Conservation (phyloP, 768 basidiomycete species). For the Termitomyces sp. region DNA sequence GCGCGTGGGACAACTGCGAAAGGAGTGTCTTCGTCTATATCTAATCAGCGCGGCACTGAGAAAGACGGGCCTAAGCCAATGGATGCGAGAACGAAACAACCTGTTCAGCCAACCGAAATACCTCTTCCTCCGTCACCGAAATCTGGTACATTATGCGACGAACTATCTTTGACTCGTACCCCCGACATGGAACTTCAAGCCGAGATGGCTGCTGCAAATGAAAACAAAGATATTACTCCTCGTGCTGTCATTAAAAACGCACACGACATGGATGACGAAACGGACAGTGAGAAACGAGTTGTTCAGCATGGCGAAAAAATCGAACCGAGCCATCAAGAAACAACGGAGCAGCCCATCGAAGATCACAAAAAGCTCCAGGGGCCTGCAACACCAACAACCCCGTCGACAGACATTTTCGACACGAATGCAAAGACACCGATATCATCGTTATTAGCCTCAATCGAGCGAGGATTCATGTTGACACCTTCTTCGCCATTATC, state of each 20-base stretch:
- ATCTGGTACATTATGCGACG: neutral
- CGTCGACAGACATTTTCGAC: neutral
- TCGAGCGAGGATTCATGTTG: constrained; percentile 63
- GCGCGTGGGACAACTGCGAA: constrained; percentile 4
- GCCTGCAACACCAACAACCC: constrained; percentile 6
- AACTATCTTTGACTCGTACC: neutral
- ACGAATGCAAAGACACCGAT: constrained; percentile 49
- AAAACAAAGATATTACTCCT: neutral
- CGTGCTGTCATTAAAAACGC: neutral
- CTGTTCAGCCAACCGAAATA: constrained; percentile 25
- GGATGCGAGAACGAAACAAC: constrained; percentile 7
- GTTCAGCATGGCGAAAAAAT: neutral
- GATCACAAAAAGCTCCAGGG: neutral
- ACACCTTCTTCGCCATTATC: constrained; percentile 60
- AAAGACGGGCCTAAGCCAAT: constrained; percentile 1
- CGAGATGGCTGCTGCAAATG: neutral
- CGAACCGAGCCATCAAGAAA: neutral
- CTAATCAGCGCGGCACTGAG: neutral
- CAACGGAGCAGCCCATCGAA: neutral
- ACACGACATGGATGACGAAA: neutral
- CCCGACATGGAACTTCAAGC: neutral
- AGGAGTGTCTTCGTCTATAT: neutral
- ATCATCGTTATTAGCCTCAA: constrained; percentile 54
- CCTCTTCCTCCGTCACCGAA: constrained; percentile 32
- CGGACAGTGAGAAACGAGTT: neutral